Conservation (phyloP, 2,329 filamentous ascomycete species). For the Ascochyta clinopodiicola region DNA sequence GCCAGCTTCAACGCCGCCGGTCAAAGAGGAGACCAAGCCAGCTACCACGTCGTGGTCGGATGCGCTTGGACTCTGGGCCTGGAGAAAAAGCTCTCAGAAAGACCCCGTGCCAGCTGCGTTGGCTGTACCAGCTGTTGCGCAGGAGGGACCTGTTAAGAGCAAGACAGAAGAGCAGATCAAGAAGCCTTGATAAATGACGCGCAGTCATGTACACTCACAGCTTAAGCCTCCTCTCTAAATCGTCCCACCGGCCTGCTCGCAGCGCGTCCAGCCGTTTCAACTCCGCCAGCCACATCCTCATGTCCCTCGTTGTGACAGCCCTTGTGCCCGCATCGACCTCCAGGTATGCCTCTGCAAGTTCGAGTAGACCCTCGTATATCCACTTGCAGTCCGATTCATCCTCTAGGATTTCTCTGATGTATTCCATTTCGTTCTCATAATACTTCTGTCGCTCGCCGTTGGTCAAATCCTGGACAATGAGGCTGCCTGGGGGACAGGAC, state of each 20-base stretch:
- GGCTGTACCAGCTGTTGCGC: conserved; percentile 64
- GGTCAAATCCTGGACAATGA: conserved; percentile 70
- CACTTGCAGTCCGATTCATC: conserved; percentile 79
- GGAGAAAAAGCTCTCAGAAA: conserved; percentile 39
- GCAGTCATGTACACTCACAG: conserved; percentile 33
- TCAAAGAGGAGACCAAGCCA: conserved; percentile 19
- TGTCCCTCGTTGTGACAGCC: conserved; percentile 52
- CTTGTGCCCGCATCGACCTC: conserved; percentile 53
- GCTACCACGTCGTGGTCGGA: conserved; percentile 36
- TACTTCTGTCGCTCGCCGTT: conserved; percentile 69
- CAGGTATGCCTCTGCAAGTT: conserved; percentile 71
- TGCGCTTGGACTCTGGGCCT: conserved; percentile 43
- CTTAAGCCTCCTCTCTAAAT: conserved; percentile 63
- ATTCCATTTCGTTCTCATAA: conserved; percentile 73
- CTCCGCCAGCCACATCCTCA: conserved; percentile 64
- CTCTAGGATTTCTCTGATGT: conserved; percentile 71
- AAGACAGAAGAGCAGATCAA: conserved; percentile 63
- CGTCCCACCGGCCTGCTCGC: conserved; percentile 76
- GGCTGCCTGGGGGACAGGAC: conserved; percentile 57
- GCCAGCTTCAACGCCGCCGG: conserved; percentile 14
- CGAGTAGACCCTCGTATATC: conserved; percentile 85
- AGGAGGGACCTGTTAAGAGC: conserved; percentile 64
- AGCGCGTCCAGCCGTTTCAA: conserved; percentile 76
- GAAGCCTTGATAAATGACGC: conserved; percentile 58
- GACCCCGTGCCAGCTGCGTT: conserved; percentile 64